These are phyloP conservation scores for Cystobasidium slooffiae DNA, from an alignment of 1,284 basidiomycete species.

Conservation along the genomic window DNA sequence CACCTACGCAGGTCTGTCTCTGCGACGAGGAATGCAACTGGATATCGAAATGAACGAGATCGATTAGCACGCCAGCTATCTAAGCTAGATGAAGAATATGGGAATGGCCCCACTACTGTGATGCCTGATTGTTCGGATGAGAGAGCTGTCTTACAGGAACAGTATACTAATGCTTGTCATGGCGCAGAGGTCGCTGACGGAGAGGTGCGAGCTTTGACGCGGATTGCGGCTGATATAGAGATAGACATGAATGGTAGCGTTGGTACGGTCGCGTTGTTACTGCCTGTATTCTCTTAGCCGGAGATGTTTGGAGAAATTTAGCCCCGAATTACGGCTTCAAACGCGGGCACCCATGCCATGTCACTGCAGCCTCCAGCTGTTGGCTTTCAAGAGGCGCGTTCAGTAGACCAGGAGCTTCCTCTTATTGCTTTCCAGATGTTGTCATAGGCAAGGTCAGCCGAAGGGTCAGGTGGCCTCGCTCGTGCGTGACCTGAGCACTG, in stretches of 20 bases:
- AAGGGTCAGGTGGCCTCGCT: no score
- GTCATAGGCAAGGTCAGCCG: no score
- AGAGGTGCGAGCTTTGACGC: neutral
- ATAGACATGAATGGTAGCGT: neutral
- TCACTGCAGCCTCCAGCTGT: no score
- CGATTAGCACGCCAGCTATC: neutral
- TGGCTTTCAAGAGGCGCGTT: no score
- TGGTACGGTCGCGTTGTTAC: neutral
- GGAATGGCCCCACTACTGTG: neutral
- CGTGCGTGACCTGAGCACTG: no score
- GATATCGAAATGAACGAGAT: neutral
- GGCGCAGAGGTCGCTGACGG: neutral
- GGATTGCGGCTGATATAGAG: neutral
- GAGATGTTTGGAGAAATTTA: no score
- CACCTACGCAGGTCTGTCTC: neutral
- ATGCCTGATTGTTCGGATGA: neutral
- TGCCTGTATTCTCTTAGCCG: neutral
- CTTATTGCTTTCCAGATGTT: no score
- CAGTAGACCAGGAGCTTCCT: no score
- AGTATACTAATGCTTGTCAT: neutral
- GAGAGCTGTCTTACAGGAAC: neutral
- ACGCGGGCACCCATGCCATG: no score
- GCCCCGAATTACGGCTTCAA: no score
- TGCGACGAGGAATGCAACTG: neutral
- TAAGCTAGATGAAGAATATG: neutral